Evolutionary conservation across 257 asterid genomes (phyloP), one percentile per base, ranked within the genome.

Genomic region (Linaria vulgaris): DNA sequence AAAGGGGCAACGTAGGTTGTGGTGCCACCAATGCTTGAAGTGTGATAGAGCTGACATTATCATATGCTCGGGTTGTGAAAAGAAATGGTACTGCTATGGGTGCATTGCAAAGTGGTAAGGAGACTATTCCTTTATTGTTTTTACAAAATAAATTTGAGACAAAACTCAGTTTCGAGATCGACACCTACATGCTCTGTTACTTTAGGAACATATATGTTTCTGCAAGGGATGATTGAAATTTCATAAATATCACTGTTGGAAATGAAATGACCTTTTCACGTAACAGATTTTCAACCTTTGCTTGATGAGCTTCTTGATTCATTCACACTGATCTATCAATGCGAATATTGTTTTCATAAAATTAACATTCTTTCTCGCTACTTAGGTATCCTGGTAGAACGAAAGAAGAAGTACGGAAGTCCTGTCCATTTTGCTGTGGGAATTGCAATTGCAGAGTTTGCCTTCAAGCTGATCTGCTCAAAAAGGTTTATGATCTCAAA

Each of bases 391-490:
- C 94, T 46, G 67, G 67, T 61, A 76, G 78, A 74, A 82, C 80
- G 44, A 74, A 78, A 17, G 63, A 72, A 56, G 94, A 89, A 47
- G 66, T 83, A 44, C 46, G 72, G 75, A 61, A 63, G 56, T 51
- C 72, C 15, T 89, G 96, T 69, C 96, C 96, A 51, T 81, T 78
- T 68, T 89, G 95, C 76, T 39, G 71, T 41, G 87, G 91, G 43
- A 86, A 79, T 64, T 89, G 96, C 81, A 86, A 86, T 60, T 89
- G 97, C 77, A 76, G 27, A 69, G 77, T 78, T 72, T 89, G 97
- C 77, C 95, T 86, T 64, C 80, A 81, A 77, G 81, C 56, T 59
- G 75, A 71, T 56, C 64, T 68, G 61, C 44, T 13, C 54, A 34
- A 57, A 55, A 69, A 81, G 94, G 95, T 85, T 54, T 67, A 34